Evolutionary conservation across 23 red algal species (phyloP).

Genomic region (Gracilaria vermiculophylla): DNA sequence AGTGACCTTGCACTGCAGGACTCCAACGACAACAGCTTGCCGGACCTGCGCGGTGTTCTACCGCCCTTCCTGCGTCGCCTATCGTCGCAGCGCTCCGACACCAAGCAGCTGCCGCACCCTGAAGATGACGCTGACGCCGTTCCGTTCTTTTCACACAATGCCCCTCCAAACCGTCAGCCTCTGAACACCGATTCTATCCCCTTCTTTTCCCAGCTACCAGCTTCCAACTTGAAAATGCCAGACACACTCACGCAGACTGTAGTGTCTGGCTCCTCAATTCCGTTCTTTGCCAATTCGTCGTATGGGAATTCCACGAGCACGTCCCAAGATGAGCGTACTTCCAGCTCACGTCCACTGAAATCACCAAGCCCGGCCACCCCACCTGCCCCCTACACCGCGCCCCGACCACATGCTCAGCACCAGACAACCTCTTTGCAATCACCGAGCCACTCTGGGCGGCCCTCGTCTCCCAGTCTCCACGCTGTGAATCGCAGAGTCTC

Average conservation of each 20-base stretch:
- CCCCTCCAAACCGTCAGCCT: no score
- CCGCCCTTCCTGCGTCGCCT: conserved; percentile 2
- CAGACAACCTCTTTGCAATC: not conserved
- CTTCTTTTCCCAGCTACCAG: not conserved
- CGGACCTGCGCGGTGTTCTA: not conserved
- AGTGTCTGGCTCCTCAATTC: not conserved
- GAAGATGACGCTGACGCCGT: not conserved
- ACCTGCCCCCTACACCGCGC: not conserved
- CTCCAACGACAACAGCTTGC: not conserved
- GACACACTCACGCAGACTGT: not conserved
- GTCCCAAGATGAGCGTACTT: not conserved
- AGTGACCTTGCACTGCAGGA: not conserved
- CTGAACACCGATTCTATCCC: not conserved
- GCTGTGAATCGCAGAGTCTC: no score
- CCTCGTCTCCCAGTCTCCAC: not conserved
- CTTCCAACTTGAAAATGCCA: not conserved
- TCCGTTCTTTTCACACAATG: not conserved
- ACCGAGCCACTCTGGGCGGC: not conserved
- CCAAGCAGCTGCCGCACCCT: not conserved
- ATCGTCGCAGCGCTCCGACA: not conserved
- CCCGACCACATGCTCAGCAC: not conserved
- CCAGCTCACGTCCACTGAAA: not conserved
- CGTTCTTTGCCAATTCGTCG: not conserved
- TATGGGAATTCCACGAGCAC: not conserved
- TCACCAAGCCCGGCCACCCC: not conserved